phyloP scores from a whole-genome alignment of 2,329 filamentous ascomycete species.

The Fusarium stilboides region DNA sequence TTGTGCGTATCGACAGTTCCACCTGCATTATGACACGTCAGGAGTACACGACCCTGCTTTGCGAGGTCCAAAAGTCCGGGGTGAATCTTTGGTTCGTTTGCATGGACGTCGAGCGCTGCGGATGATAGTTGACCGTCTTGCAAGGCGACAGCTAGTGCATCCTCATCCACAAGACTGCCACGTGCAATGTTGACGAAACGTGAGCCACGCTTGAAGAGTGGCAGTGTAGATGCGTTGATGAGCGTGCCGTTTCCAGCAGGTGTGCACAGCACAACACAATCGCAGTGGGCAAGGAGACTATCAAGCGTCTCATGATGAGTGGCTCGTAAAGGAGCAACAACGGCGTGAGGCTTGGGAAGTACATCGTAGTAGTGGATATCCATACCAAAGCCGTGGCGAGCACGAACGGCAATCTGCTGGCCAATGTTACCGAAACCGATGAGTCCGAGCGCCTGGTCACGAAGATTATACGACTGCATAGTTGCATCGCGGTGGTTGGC shows the following conservation, averaged over 20 bases:
- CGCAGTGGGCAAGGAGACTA: conserved; percentile 65
- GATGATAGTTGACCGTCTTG: conserved; percentile 65
- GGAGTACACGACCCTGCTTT: conserved; percentile 63
- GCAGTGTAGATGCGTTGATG: conserved; percentile 64
- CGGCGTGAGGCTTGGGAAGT: conserved; percentile 59
- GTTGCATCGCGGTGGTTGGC: conserved; percentile 74
- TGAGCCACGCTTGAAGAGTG: conserved; percentile 67
- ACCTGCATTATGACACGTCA: conserved; percentile 78
- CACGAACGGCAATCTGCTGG: conserved; percentile 70
- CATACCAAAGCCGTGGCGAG: conserved; percentile 74
- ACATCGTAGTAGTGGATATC: conserved; percentile 75
- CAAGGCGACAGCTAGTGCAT: conserved; percentile 72
- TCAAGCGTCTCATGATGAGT: conserved; percentile 67
- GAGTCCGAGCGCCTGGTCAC: conserved; percentile 73
- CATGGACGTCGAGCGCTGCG: conserved; percentile 76
- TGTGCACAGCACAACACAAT: conserved; percentile 75
- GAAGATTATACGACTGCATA: conserved; percentile 74
- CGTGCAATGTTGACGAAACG: conserved; percentile 77
- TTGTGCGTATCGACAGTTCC: conserved; percentile 76
- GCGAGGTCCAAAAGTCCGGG: conserved; percentile 60
- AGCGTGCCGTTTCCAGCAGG: conserved; percentile 64
- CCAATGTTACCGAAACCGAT: conserved; percentile 80
- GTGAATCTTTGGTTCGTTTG: conserved; percentile 70
- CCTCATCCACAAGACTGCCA: conserved; percentile 76
- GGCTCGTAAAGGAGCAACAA: conserved; percentile 62